Evolutionary conservation across 352 stramenopile species (phyloP), one percentile per base, ranked within the genome.

Genomic region (Phytophthora niederhauseri): DNA sequence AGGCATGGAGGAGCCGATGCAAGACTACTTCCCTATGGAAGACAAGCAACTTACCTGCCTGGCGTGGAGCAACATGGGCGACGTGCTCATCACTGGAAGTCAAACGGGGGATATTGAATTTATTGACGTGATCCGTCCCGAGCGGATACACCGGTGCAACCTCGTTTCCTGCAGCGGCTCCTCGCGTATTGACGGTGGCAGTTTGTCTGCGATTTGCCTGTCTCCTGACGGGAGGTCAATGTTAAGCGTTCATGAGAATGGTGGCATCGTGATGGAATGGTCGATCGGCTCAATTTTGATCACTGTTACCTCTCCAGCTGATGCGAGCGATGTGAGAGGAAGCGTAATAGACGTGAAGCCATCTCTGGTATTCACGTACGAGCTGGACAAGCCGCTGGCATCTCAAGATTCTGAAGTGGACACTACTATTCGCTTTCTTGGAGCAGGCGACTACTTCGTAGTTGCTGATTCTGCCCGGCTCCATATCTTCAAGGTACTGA

Each of bases 401-500:
- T n/a, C 50, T 3, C 38, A 26, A 22, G 34, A 72, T 9, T 41
- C 28, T 3, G 57, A 68, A 2, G 57, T 71, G 9, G 66, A 70
- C 19, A 76, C 61, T 50, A 58, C 58, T 2, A 81, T 81, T 45
- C 76, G 76, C 19, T 84, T 81, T 63, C 53, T 80, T 60, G 66
- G 58, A 15, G 34, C 30, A 14, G 62, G 64, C 17, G 64, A 73
- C 24, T 80, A 76, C 45, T 84, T 84, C 30, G 61, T 68, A 17
- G 76, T 84, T n/a, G n/a, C 64, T n/a, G 61, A 81, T 31, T 69
- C 70, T 14, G 22, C 55, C 63, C 43, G 30, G 56, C 48, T 83
- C 36, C 61, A 66, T 38, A 67, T 83, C 3, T 81, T 79, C 54
- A 83, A 81, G 70, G 76, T 83, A 75, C 28, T 52, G 52, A 43